Percentiles rank a stretch among this genome's conserved stretches.
Conservation (phyloP, 352 stramenopile genomes). For the Phytophthora crassamura region DNA sequence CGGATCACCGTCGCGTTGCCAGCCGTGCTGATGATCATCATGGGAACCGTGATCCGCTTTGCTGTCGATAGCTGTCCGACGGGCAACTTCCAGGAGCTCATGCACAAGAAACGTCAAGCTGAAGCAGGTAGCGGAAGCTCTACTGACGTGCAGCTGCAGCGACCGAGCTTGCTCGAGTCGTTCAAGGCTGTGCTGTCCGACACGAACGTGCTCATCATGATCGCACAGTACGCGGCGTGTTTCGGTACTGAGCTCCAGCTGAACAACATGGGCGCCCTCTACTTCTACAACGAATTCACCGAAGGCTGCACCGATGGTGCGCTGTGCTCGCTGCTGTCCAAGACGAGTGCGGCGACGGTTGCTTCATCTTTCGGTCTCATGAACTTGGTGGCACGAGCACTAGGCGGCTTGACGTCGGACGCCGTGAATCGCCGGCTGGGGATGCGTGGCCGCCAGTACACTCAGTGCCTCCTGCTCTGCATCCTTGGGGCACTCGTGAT, state of each 20-base stretch:
- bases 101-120: constrained; percentile 56
- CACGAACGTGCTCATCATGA: constrained; percentile 93
- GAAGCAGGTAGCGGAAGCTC: constrained; percentile 38
- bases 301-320: constrained; percentile 44
- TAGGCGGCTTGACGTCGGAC: constrained; percentile 91
- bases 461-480: constrained; percentile 87
- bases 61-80: constrained; percentile 92
- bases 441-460: constrained; percentile 89
- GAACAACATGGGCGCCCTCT: constrained; percentile 95
- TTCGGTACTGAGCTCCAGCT: constrained; percentile 97
- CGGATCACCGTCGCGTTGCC: constrained; percentile 92
- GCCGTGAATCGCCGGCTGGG: constrained; percentile 78
- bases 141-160: constrained; percentile 19
- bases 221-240: constrained; percentile 93
- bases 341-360: constrained; percentile 80
- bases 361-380: constrained; percentile 94
- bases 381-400: constrained; percentile 92
- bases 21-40: constrained; percentile 84
- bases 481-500: constrained; percentile 86
- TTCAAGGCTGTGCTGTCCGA: constrained; percentile 76
- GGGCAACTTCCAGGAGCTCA: constrained; percentile 92
- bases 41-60: constrained; percentile 75
- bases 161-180: constrained; percentile 37
- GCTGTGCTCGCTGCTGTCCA: constrained; percentile 55
- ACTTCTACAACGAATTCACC: constrained; percentile 93